phyloP scores from a whole-genome alignment of 2,329 filamentous ascomycete genomes.

The Trichoderma brevicompactum region DNA sequence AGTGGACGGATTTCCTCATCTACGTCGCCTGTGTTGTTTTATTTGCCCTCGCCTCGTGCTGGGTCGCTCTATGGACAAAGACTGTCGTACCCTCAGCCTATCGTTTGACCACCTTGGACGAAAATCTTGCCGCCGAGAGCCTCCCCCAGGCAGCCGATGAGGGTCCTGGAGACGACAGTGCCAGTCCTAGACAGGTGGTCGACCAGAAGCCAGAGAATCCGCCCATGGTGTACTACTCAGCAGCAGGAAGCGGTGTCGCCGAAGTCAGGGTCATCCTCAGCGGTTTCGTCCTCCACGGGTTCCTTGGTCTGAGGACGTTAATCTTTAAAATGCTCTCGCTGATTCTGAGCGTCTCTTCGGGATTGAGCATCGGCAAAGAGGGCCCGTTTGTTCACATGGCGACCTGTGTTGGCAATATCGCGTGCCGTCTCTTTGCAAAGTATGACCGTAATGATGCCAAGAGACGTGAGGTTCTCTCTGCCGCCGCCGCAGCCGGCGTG shows the following conservation, averaged over 20 bases:
- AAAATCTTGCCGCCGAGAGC: constrained; percentile 78
- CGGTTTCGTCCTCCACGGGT: constrained; percentile 95
- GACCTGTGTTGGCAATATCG: constrained; percentile 92
- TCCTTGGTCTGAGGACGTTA: constrained; percentile 85
- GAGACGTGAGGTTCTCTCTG: constrained; percentile 89
- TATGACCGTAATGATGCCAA: constrained; percentile 96
- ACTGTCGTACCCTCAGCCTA: constrained; percentile 90
- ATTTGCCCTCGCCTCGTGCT: constrained; percentile 73
- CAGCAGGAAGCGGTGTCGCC: constrained; percentile 92
- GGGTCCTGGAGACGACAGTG: constrained; percentile 49
- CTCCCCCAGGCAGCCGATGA: constrained; percentile 46
- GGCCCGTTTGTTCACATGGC: constrained; percentile 97
- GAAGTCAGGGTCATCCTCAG: constrained; percentile 98
- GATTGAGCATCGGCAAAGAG: constrained; percentile 92
- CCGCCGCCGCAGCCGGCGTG: constrained; percentile 87
- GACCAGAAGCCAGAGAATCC: constrained; percentile 48
- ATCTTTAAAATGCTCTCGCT: constrained; percentile 82
- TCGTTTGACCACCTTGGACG: constrained; percentile 84
- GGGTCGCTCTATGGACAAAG: constrained; percentile 86
- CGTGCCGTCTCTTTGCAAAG: constrained; percentile 90
- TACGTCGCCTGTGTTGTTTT: constrained; percentile 74
- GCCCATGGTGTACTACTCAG: constrained; percentile 93
- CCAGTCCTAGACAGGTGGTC: constrained; percentile 49
- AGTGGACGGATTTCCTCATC: constrained; percentile 76
- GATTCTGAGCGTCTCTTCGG: constrained; percentile 87